Evolutionary conservation across 164 flowering plant species (phyloP).

Genomic region (Sedum album): DNA sequence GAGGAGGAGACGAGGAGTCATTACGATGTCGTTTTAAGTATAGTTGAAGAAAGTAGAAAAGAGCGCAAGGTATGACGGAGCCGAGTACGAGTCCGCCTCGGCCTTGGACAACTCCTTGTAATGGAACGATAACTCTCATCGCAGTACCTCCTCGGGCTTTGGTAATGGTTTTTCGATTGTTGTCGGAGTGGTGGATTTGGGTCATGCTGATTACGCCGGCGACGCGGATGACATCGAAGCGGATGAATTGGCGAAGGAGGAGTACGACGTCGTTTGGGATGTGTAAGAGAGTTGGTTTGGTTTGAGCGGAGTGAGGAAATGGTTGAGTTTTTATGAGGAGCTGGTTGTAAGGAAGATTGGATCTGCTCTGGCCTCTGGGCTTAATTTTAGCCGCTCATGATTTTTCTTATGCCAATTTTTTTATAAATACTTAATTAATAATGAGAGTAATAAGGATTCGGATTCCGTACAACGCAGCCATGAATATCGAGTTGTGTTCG

Average conservation of each 20-base stretch:
- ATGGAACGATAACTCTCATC: constrained; percentile 90
- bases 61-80: constrained; percentile 82
- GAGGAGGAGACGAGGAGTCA: constrained; percentile 22
- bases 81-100: constrained; percentile 81
- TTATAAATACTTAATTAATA: too few species aligned
- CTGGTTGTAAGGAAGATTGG: neutral
- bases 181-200: constrained; percentile 11
- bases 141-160: constrained; percentile 38
- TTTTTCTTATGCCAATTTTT: too few species aligned
- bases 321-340: too few species aligned
- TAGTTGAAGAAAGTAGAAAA: constrained; percentile 83
- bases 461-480: too few species aligned
- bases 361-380: neutral
- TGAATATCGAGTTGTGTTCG: too few species aligned
- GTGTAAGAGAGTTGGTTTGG: neutral
- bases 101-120: constrained; percentile 82
- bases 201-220: constrained; percentile 1
- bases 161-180: neutral
- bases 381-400: neutral
- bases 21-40: constrained; percentile 56
- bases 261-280: neutral
- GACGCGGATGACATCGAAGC: neutral
- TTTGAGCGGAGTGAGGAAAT: constrained; percentile 1
- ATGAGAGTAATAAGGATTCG: too few species aligned
- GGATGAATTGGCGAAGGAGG: neutral